Evolutionary conservation across 352 stramenopile genomes (phyloP), one percentile per base, ranked within the genome.

Genomic region (Achlya hypogyna): DNA sequence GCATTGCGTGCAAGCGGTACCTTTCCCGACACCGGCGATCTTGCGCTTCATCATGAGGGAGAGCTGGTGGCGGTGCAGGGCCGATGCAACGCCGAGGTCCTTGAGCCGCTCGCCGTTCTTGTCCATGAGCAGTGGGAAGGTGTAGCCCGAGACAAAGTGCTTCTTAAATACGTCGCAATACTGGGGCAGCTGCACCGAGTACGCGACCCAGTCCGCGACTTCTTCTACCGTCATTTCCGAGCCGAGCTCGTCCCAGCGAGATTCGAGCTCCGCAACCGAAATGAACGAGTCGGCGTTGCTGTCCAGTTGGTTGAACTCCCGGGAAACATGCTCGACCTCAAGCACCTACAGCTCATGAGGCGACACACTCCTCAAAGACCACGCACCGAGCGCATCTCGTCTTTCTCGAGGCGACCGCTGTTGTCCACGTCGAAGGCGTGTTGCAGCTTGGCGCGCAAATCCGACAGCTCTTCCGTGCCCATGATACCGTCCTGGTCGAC

Each of bases 151-250:
- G 53, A 94, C 89, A 10, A 82, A 94, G 68, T 94, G 76, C 23
- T 78, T 64, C 38, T 79, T 82, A 65, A 94, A 91, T 20, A 89
- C 72, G 0, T 88, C 79, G 25, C 77, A 78, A 72, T 94, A 94
- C 72, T 94, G 85, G 5, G 85, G 85, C 10, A 94, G 54, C 51
- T 94, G 85, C 16, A 91, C 85, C 12, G 82, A 78, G 69, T 84
- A 91, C 14, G 81, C 72, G 27, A 94, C 77, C 85, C 85, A 94
- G 64, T 94, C 85, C 0, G 81, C 79, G 53, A 94, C 85, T 51
- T 94, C 85, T 23, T 71, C 74, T 14, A 94, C 85, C 0, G 83
- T 94, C 85, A 94, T 94, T 63, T 94, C 85, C n/a, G 85, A 79
- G 0, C 85, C 85, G 2, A 94, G 78, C 10, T 70, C 53, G 43